phyloP scores from a whole-genome alignment of 179 eudicot genomes.

The Vitellaria paradoxa region DNA sequence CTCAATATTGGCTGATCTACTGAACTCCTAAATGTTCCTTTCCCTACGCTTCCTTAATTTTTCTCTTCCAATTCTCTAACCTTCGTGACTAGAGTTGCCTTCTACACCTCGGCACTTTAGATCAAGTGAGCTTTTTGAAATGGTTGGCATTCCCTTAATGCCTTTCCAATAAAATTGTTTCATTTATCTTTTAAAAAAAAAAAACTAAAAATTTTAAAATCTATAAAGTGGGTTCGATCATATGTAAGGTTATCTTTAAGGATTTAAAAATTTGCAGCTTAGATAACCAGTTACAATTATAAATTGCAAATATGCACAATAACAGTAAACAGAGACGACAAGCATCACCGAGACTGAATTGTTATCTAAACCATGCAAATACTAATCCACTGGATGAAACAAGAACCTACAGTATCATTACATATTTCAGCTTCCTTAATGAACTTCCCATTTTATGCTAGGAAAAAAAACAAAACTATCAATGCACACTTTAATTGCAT shows the following conservation, averaged over 20 bases:
- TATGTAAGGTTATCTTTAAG: background rate
- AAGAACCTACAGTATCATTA: background rate
- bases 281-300: background rate
- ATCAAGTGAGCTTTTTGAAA: background rate
- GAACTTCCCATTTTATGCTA: background rate
- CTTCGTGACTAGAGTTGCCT: no score
- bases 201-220: background rate
- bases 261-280: background rate
- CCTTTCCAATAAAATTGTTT: no score
- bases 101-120: no score
- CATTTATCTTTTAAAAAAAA: no score
- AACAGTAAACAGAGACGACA: background rate
- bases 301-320: background rate
- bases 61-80: no score
- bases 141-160: background rate
- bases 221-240: background rate
- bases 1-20: no score
- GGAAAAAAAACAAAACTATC: background rate
- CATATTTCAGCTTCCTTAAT: background rate
- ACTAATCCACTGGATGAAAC: constrained; percentile 1
- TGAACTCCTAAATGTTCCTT: no score
- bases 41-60: no score
- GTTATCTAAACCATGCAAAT: background rate
- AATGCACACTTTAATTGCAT: background rate
- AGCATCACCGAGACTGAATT: background rate